Evolutionary conservation across 768 basidiomycete genomes (phyloP), one percentile per base, ranked within the genome.

Genomic region (Phylloporus scabripes): DNA sequence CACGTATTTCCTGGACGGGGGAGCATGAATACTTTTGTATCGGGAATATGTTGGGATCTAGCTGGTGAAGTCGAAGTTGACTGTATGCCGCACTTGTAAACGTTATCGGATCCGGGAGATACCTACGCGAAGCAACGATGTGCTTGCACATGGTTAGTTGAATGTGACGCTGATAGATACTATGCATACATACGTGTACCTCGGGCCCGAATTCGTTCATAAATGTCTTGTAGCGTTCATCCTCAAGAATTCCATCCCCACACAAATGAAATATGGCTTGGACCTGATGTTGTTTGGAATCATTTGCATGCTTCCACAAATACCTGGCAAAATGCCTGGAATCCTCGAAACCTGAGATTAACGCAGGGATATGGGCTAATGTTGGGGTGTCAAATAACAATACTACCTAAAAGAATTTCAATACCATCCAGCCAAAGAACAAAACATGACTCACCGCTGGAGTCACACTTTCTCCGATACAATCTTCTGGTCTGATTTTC

Each of bases 381-480:
- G 78, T 76, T 0, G 92, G 87, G 11, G 87, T 77, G 56, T 93
- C 88, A 38, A 94, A 65, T 34, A 92, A 69, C 5, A 92, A 62
- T 20, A 84, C 62, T 3, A 75, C 82, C 81, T 88, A 56, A 23
- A 41, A 42, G 28, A 15, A 12, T 33, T 33, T 28, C 10, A 14
- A 15, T 18, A 2, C 14, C 7, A 18, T 45, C 6, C 9, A 24
- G 28, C 26, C 20, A 18, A 46, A 37, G 28, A 32, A 42, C 3
- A 18, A 17, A 24, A 21, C 24, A 23, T 21, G 31, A 59, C 69
- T 53, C 57, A 80, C 79, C 48, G 70, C 70, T 24, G 79, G 77
- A 10, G 66, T 60, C 48, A 82, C 77, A 18, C 74, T 67, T 45
- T 80, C 74, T 3, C 73, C 80, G 7, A 86, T 63, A 32, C 77